Conservation (phyloP, 192 early-diverging fungal species). For the Funneliformis geosporum region DNA sequence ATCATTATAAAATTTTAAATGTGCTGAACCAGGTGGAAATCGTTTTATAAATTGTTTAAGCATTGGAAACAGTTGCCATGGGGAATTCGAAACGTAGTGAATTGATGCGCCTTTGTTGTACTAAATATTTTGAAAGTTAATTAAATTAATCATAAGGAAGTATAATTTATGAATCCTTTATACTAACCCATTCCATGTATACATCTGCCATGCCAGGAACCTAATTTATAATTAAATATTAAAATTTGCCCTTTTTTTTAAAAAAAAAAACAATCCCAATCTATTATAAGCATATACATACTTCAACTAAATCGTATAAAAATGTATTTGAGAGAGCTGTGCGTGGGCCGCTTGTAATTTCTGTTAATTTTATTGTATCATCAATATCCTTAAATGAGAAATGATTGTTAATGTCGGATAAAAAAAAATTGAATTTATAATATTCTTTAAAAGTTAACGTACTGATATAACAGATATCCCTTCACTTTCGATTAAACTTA, state of each 20-base stretch:
- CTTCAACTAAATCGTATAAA: conserved; percentile 20
- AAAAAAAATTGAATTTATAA: background rate
- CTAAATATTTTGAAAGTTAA: conserved; percentile 39
- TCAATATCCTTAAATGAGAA: conserved; percentile 63
- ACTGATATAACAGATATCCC: conserved; percentile 78
- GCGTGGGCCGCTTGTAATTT: conserved; percentile 67
- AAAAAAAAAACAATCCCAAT: background rate
- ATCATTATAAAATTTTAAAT: conserved; percentile 64
- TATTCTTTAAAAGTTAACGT: background rate
- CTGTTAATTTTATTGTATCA: conserved; percentile 89
- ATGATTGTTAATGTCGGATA: background rate
- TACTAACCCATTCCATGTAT: conserved; percentile 57
- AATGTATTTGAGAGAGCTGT: conserved; percentile 65
- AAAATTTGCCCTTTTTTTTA: too few relatives aligned
- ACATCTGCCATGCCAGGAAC: conserved; percentile 73
- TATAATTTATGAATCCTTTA: background rate
- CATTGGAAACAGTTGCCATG: conserved; percentile 78
- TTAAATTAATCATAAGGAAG: background rate
- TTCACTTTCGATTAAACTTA: conserved; percentile 61
- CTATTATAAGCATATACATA: background rate
- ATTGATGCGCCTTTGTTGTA: conserved; percentile 63
- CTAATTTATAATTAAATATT: background rate
- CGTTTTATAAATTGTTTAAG: conserved; percentile 59
- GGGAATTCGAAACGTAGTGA: conserved; percentile 88
- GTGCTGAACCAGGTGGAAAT: conserved; percentile 79